These are phyloP conservation scores for Daedaleopsis nitida DNA, from an alignment of 768 basidiomycete species.

Conservation along the genomic window DNA sequence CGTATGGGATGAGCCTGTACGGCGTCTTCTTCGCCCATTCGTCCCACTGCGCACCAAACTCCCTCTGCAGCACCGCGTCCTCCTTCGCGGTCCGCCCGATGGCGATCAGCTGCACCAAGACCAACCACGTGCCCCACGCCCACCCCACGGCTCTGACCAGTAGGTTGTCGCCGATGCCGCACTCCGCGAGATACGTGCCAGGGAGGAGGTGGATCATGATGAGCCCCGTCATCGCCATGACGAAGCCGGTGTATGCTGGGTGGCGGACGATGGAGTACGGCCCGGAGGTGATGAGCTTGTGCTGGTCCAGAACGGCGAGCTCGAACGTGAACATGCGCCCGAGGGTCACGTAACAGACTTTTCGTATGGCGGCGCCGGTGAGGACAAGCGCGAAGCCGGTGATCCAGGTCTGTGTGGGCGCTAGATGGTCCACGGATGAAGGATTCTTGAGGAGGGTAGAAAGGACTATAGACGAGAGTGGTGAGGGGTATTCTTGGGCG, in stretches of 20 bases:
- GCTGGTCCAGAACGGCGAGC: conserved; percentile 17
- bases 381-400: background rate
- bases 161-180: background rate
- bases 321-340: conserved; percentile 22
- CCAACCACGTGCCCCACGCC: background rate
- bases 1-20: conserved; percentile 5
- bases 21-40: conserved; percentile 1
- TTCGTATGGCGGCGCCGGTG: conserved; percentile 5
- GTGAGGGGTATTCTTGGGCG: background rate
- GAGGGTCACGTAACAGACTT: conserved; percentile 13
- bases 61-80: conserved; percentile 1
- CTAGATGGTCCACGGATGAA: background rate
- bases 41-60: conserved; percentile 5
- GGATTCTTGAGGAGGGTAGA: background rate
- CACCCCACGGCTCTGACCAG: background rate
- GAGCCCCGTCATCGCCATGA: background rate
- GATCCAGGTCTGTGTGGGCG: background rate
- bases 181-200: conserved; percentile 8
- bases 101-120: background rate
- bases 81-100: background rate
- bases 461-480: background rate
- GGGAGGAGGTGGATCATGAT: conserved; percentile 8
- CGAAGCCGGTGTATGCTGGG: conserved; percentile 20
- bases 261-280: conserved; percentile 30
- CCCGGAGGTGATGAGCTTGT: conserved; percentile 24